Evolutionary conservation across 345 rosid species (phyloP).

Genomic region (Lepidium aucheri): DNA sequence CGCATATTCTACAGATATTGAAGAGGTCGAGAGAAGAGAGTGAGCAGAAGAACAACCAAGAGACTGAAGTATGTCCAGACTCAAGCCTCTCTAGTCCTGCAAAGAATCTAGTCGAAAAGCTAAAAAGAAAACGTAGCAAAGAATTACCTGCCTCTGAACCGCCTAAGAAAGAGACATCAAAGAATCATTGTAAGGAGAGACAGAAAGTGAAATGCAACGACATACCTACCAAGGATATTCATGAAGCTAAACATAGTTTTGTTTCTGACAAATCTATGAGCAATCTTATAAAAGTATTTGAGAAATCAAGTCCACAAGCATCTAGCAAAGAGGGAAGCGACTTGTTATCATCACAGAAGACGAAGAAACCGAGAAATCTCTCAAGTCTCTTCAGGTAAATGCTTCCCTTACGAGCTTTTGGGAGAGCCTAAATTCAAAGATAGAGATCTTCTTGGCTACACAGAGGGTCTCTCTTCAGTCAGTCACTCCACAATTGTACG

Average conservation of each 20-base stretch:
- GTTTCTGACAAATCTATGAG: slow-evolving; percentile 12
- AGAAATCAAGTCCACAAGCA: slow-evolving; percentile 4
- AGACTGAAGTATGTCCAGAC: not conserved
- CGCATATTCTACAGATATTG: slow-evolving; percentile 4
- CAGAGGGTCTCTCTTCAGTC: not conserved
- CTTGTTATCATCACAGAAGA: slow-evolving; percentile 6
- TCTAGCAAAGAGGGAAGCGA: slow-evolving; percentile 16
- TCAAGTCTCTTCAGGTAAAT: slow-evolving; percentile 43
- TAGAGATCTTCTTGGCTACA: not conserved
- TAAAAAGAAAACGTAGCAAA: slow-evolving; percentile 3
- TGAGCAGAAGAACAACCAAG: slow-evolving; percentile 7
- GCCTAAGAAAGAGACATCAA: slow-evolving; percentile 1
- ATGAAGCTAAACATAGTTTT: not conserved
- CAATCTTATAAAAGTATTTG: slow-evolving; percentile 8
- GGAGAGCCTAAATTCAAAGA: not conserved
- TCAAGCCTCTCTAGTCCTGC: not conserved
- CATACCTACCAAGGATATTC: not conserved
- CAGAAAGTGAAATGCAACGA: not conserved
- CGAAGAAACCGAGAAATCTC: slow-evolving; percentile 13
- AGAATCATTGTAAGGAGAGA: slow-evolving; percentile 12
- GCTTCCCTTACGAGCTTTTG: not conserved
- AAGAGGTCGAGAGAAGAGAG: slow-evolving; percentile 20
- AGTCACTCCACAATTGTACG: not conserved
- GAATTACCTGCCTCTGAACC: not conserved
- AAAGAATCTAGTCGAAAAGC: not conserved